Evolutionary conservation across 2,329 filamentous ascomycete species (phyloP).

Genomic region (Trichoderma citrinoviride): DNA sequence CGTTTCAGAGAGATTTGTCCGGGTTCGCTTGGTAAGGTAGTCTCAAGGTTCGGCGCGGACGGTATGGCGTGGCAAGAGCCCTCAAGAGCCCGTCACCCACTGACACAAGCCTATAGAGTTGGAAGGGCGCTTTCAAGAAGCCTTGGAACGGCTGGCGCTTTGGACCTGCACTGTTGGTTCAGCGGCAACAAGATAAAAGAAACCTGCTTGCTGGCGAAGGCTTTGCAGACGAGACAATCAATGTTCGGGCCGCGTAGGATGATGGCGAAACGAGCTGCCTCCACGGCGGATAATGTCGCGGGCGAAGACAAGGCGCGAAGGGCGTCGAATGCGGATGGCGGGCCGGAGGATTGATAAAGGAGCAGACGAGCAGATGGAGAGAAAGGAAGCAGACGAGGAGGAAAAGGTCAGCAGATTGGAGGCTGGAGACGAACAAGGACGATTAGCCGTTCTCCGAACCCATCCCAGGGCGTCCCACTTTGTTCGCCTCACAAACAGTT

Average conservation of each 20-base stretch:
- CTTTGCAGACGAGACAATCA: neutral
- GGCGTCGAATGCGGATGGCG: neutral
- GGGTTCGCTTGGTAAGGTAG: neutral
- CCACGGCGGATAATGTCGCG: neutral
- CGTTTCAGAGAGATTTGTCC: neutral
- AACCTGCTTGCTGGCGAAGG: neutral
- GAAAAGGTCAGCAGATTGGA: conserved; percentile 17
- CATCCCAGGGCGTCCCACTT: conserved; percentile 19
- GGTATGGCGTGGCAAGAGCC: neutral
- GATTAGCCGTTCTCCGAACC: conserved; percentile 7
- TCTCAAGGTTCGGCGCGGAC: neutral
- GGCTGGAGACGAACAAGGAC: conserved; percentile 8
- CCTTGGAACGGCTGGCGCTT: neutral
- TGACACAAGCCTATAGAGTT: neutral
- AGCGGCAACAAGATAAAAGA: conserved; percentile 24
- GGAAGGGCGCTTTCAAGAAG: neutral
- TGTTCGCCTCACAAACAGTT: conserved; percentile 6
- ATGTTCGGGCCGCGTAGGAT: neutral
- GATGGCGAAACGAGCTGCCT: neutral
- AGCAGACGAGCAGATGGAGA: neutral
- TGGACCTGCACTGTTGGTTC: neutral
- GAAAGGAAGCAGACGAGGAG: neutral
- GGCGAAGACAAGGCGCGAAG: neutral
- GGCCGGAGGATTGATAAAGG: neutral
- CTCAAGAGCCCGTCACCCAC: conserved; percentile 6